phyloP scores from a whole-genome alignment of 805 yeast genomes.

The Ogataea chonburiensis region DNA sequence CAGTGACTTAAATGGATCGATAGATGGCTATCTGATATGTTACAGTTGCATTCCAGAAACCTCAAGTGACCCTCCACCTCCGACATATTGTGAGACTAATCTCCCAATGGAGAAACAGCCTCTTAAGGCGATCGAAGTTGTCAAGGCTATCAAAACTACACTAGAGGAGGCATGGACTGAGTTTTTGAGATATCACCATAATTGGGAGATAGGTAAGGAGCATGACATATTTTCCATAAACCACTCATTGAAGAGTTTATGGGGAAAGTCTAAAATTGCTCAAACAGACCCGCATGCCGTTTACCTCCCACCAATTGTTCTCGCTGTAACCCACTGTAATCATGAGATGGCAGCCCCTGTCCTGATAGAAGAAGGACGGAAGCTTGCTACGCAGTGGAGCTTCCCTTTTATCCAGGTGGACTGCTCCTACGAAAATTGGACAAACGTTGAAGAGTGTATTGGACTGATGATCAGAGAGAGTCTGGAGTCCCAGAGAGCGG shows the following conservation, averaged over 20 bases:
- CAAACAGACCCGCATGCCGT: conserved; percentile 11
- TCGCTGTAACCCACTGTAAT: conserved; percentile 62
- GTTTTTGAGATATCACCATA: conserved; percentile 50
- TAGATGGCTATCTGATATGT: conserved; percentile 72
- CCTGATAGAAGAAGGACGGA: conserved; percentile 55
- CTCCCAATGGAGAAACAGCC: conserved; percentile 3
- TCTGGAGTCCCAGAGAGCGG: conserved; percentile 38
- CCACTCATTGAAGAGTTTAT: conserved; percentile 54
- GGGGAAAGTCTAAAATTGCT: conserved; percentile 38
- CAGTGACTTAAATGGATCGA: conserved; percentile 68
- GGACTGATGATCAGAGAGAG: conserved; percentile 60
- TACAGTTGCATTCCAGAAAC: conserved; percentile 67
- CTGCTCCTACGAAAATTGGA: conserved; percentile 40
- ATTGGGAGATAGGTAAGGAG: conserved; percentile 66
- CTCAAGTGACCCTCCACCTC: conserved; percentile 43
- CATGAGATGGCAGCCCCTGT: conserved; percentile 60
- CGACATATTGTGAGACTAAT: conserved; percentile 40
- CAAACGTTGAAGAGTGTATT: conserved; percentile 55
- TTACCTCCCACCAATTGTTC: conserved; percentile 58
- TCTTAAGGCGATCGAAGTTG: conserved; percentile 31
- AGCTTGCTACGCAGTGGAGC: conserved; percentile 59
- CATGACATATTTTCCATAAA: conserved; percentile 63
- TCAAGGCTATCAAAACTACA: conserved; percentile 51
- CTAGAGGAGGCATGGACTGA: conserved; percentile 75
- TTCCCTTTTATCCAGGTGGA: conserved; percentile 68